phyloP scores from a whole-genome alignment of 495 filamentous ascomycete genomes.

The Penicillium roqueforti region DNA sequence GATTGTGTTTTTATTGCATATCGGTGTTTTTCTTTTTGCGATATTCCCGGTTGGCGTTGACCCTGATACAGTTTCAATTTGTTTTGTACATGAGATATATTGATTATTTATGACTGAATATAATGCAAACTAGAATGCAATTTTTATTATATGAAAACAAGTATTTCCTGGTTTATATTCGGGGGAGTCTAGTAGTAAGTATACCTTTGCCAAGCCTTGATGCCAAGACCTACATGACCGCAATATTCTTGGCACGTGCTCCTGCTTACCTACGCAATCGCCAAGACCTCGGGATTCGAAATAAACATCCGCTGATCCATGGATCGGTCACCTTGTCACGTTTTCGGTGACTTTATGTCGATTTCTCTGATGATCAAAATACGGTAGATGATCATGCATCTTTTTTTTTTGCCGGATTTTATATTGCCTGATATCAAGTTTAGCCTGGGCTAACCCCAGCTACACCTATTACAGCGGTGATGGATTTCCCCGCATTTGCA shows the following conservation, averaged over 20 bases:
- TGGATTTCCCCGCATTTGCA: conserved; percentile 6
- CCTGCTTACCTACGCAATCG: not conserved
- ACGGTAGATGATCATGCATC: not conserved
- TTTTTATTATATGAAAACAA: not conserved
- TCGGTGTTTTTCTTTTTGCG: not conserved
- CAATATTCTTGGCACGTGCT: no score
- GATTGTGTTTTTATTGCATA: not conserved
- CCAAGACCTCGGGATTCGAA: not conserved
- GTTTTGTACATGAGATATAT: not conserved
- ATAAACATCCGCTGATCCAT: not conserved
- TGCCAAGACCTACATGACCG: no score
- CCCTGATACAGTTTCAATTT: no score
- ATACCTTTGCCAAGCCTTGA: no score
- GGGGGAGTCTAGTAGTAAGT: no score
- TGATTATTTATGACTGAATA: not conserved
- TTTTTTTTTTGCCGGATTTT: not conserved
- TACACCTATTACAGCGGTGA: conserved; percentile 2
- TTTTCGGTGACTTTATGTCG: not conserved
- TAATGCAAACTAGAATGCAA: not conserved
- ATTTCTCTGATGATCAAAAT: not conserved
- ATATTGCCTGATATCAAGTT: not conserved
- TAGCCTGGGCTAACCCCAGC: not conserved
- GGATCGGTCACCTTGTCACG: not conserved
- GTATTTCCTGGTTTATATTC: no score
- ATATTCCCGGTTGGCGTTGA: conserved; percentile 5